Evolutionary conservation across 805 yeast species (phyloP).

Genomic region (Lachancea sp.): DNA sequence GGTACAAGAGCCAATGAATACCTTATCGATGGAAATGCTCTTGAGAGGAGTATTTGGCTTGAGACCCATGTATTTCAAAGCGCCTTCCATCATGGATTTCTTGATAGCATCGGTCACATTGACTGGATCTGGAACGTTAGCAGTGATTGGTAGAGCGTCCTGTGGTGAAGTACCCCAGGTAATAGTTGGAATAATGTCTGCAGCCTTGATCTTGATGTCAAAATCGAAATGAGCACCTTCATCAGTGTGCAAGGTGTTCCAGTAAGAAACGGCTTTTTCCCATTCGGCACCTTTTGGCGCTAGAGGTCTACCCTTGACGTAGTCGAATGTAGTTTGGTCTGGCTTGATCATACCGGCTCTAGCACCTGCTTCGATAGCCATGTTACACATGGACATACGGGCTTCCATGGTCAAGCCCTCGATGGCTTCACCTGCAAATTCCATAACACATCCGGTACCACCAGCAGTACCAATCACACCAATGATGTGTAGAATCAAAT

Average conservation of each 20-base stretch:
- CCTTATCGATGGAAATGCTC: conserved; percentile 80
- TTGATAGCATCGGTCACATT: conserved; percentile 62
- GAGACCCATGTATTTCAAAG: conserved; percentile 88
- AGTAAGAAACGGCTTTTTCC: conserved; percentile 88
- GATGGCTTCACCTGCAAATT: conserved; percentile 94
- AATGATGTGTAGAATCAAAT: conserved; percentile 86
- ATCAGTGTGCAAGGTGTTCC: conserved; percentile 85
- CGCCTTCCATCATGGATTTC: conserved; percentile 82
- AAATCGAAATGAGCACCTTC: conserved; percentile 85
- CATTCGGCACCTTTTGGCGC: conserved; percentile 92
- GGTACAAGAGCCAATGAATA: conserved; percentile 96
- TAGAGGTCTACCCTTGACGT: conserved; percentile 87
- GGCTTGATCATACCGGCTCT: conserved; percentile 99
- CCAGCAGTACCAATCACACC: conserved; percentile 99
- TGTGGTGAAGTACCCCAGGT: conserved; percentile 99
- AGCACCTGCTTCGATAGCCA: conserved; percentile 99
- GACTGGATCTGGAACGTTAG: conserved; percentile 85
- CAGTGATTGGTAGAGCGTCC: conserved; percentile 94
- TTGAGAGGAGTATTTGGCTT: conserved; percentile 71
- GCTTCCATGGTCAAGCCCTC: conserved; percentile 91
- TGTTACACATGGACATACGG: conserved; percentile 98
- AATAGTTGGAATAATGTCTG: conserved; percentile 88
- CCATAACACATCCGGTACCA: conserved; percentile 96
- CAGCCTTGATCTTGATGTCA: conserved; percentile 73
- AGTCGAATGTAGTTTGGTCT: conserved; percentile 80